Base-by-base conservation (phyloP, 2,329 filamentous ascomycete species). In the Botrytis sinoallii region DNA sequence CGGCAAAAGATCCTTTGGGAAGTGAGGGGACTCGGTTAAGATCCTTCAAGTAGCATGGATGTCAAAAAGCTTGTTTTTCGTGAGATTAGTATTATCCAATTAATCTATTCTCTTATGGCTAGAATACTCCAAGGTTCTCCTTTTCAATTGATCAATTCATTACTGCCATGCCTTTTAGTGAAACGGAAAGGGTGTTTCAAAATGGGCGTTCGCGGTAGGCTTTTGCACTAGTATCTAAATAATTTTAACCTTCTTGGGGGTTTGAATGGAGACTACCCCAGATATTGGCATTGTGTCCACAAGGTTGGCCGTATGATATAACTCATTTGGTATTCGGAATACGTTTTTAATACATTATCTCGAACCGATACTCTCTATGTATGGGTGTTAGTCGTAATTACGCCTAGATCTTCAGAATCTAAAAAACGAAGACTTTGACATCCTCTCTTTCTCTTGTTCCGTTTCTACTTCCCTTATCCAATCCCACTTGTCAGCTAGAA, bases 401-500 rank as follows among this genome's bases (percentile, higher is more conserved):
- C 22, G 44, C n/a, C 35, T 18, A 38, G 44, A 57, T 65, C 22
- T 55, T 72, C 40, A 73, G 42, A 73, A 73, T 63, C 44, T 73
- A 42, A 73, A 73, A 32, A 64, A 35, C 3, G 71, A 73, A 25
- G 71, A 69, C n/a, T 69, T 68, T 44, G 71, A 59, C 71, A 73
- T 73, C 67, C 40, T 75, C 68, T 80, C 77, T 42, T 44, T 69
- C n/a, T 69, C 71, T 9, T 63, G 70, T 29, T 70, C 65, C 22
- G 46, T 73, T 52, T 73, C 66, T 44, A 73, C 52, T 35, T 70
- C 71, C 42, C 74, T 78, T 76, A 75, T 88, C 89, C 89, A 91
- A 76, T 90, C 84, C 89, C 89, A 91, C 70, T 82, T 83, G 22
- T 84, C 82, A 0, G 88, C 86, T 16, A 86, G 88, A 75, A 91